phyloP scores from a whole-genome alignment of 2,329 filamentous ascomycete genomes.

The Colletotrichum musicola region DNA sequence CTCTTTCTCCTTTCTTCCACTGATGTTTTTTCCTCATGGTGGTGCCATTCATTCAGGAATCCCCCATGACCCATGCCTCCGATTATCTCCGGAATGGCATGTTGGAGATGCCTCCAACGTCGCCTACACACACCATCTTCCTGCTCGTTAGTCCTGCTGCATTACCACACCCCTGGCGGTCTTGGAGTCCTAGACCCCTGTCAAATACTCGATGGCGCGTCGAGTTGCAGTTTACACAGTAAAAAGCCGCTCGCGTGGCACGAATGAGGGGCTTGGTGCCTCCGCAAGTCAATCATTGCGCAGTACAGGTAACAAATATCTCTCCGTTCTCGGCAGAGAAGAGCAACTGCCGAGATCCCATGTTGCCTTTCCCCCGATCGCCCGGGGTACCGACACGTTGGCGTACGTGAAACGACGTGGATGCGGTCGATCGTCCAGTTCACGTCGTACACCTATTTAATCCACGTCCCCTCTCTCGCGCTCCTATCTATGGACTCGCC shows the following conservation, averaged over 20 bases:
- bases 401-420: no score
- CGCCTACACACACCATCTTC: slow-evolving; percentile 13
- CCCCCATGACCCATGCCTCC: neutral
- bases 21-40: neutral
- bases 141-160: slow-evolving; percentile 2
- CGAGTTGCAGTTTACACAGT: neutral
- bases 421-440: no score
- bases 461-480: no score
- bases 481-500: no score
- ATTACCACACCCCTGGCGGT: slow-evolving; percentile 6
- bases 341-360: no score
- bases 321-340: no score
- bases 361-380: no score
- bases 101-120: slow-evolving; percentile 5
- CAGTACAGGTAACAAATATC: no score
- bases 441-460: no score
- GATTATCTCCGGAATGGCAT: neutral
- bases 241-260: neutral
- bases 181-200: neutral
- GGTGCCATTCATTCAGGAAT: neutral
- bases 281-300: no score
- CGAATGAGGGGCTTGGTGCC: no score
- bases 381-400: no score
- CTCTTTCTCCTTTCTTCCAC: neutral
- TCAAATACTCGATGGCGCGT: slow-evolving; percentile 4